Percentiles rank a stretch among this genome's conserved stretches.
These are phyloP conservation scores for Phytopythium chamaehyphon DNA, from an alignment of 352 stramenopile genomes.

Conservation along the genomic window DNA sequence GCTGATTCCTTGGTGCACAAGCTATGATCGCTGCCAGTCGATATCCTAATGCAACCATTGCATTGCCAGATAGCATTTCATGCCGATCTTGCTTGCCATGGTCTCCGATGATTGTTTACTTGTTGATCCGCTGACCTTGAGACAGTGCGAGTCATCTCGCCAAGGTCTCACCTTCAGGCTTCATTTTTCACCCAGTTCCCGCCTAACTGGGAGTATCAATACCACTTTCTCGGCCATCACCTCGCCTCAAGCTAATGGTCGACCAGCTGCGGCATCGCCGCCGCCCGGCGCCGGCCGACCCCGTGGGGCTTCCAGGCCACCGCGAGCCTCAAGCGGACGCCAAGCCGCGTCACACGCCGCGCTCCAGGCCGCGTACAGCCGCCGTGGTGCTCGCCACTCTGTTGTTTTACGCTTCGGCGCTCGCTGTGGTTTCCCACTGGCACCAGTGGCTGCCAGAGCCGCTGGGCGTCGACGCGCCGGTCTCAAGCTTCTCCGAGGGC, in stretches of 20 bases:
- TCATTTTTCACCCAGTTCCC: no score
- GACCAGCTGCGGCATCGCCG: constrained; percentile 1
- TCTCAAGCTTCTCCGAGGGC: constrained; percentile 43
- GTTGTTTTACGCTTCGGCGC: constrained; percentile 35
- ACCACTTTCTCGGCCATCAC: neutral
- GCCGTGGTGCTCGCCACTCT: constrained; percentile 35
- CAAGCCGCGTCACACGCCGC: neutral
- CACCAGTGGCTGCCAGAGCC: constrained; percentile 57
- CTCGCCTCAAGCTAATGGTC: neutral
- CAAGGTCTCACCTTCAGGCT: no score
- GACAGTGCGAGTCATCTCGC: no score
- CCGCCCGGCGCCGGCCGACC: neutral
- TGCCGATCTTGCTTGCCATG: no score
- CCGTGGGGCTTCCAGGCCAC: no score
- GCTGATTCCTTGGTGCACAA: no score
- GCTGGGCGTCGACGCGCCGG: constrained; percentile 27
- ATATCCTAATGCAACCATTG: no score
- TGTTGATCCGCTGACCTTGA: no score
- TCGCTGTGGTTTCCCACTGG: constrained; percentile 31
- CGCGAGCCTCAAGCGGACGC: neutral
- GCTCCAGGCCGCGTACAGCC: neutral
- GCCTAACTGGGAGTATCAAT: no score
- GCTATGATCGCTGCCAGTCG: no score
- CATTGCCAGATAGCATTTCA: no score
- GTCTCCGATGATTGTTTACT: no score